phyloP scores from a whole-genome alignment of 306 rosid genomes.

The Lathyrus oleraceus region DNA sequence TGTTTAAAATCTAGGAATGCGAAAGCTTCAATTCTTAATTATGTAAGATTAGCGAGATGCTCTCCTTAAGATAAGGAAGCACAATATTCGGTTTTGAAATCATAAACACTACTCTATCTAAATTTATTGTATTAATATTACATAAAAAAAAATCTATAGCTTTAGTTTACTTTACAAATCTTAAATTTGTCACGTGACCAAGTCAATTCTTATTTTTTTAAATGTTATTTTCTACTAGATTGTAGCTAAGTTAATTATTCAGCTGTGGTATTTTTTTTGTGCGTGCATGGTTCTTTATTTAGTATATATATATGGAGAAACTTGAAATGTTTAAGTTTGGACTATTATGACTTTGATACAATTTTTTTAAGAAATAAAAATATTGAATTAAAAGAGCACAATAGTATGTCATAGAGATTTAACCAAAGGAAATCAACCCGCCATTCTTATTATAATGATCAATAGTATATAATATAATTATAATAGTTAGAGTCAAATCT shows the following conservation, averaged over 20 bases:
- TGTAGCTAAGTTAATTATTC: background rate
- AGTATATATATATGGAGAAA: too few species aligned
- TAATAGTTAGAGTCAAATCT: too few species aligned
- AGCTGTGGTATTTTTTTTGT: too few species aligned
- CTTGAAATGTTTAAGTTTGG: too few species aligned
- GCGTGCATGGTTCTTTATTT: too few species aligned
- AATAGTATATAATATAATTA: too few species aligned
- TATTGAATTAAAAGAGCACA: too few species aligned
- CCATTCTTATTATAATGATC: too few species aligned
- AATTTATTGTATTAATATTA: background rate
- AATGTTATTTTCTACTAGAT: background rate
- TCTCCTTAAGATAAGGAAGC: slow-evolving; percentile 30
- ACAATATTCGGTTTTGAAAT: slow-evolving; percentile 9
- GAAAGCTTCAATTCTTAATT: slow-evolving; percentile 1
- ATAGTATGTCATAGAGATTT: too few species aligned
- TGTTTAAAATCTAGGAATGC: background rate
- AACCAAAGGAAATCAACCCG: too few species aligned
- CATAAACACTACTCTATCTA: slow-evolving; percentile 23
- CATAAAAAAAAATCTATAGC: background rate
- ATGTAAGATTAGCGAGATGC: slow-evolving; percentile 25
- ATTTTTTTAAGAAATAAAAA: too few species aligned
- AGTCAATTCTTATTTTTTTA: background rate
- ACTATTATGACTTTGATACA: too few species aligned
- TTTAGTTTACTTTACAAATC: background rate
- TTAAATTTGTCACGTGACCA: slow-evolving; percentile 29